Percentiles rank a stretch among this genome's conserved stretches.
Conservation (phyloP, 306 rosid genomes). For the Hippophae gyantsensis region DNA sequence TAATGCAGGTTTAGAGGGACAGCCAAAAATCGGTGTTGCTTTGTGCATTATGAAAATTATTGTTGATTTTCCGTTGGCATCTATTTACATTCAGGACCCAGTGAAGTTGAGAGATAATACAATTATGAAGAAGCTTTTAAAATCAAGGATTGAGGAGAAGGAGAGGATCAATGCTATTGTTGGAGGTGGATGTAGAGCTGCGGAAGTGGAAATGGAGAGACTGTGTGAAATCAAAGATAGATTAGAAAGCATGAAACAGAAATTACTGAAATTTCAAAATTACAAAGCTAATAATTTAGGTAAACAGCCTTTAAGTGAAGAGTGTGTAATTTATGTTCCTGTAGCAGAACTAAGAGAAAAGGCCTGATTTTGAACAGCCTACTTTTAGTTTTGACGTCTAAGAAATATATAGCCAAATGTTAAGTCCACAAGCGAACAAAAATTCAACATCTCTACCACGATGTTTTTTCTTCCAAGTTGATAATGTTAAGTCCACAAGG, state of each 20-base stretch:
- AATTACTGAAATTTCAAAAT: slow-evolving; percentile 29
- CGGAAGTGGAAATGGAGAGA: slow-evolving; percentile 67
- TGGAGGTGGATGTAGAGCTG: slow-evolving; percentile 36
- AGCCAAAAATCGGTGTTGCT: too few relatives aligned
- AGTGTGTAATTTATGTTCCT: slow-evolving; percentile 61
- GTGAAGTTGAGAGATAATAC: slow-evolving; percentile 50
- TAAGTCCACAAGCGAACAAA: too few relatives aligned
- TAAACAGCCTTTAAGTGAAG: slow-evolving; percentile 20
- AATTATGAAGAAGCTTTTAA: slow-evolving; percentile 63
- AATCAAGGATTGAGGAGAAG: slow-evolving; percentile 31
- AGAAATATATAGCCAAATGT: too few relatives aligned
- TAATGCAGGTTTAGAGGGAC: too few relatives aligned
- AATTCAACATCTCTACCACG: too few relatives aligned
- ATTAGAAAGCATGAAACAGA: slow-evolving; percentile 42
- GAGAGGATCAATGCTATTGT: slow-evolving; percentile 23
- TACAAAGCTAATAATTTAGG: slow-evolving; percentile 24
- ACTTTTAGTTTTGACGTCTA: too few relatives aligned
- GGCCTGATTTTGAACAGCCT: slow-evolving; percentile 18
- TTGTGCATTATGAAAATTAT: too few relatives aligned
- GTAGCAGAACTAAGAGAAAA: slow-evolving; percentile 66
- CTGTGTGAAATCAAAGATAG: slow-evolving; percentile 41
- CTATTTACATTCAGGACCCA: slow-evolving; percentile 37
- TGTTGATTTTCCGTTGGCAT: too few relatives aligned
- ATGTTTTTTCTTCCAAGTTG: too few relatives aligned
- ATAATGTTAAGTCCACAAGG: too few relatives aligned